These are phyloP conservation scores for Metarhizium album DNA, from an alignment of 2,329 filamentous ascomycete genomes.

Conservation along the genomic window DNA sequence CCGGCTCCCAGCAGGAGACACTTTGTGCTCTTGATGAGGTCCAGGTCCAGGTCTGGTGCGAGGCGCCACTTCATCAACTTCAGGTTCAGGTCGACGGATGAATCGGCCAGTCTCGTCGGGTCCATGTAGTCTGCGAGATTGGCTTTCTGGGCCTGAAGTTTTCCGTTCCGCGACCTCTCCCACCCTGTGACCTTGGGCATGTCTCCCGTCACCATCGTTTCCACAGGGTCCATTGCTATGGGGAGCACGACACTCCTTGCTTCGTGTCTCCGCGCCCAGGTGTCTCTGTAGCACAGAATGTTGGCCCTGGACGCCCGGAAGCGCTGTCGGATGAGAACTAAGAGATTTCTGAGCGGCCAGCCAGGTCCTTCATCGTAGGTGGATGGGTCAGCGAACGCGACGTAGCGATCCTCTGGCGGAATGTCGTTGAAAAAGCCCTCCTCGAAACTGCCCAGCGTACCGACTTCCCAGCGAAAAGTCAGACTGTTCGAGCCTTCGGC, in stretches of 20 bases:
- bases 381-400: conserved; percentile 86
- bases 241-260: conserved; percentile 71
- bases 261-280: conserved; percentile 64
- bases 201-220: conserved; percentile 31
- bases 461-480: conserved; percentile 67
- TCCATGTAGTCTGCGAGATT: conserved; percentile 93
- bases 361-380: conserved; percentile 80
- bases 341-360: conserved; percentile 84
- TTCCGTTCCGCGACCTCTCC: conserved; percentile 74
- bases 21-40: conserved; percentile 78
- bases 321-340: conserved; percentile 73
- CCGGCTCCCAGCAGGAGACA: conserved; percentile 88
- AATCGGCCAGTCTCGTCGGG: conserved; percentile 74
- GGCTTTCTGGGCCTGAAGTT: conserved; percentile 65
- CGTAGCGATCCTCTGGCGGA: conserved; percentile 62
- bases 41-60: conserved; percentile 76
- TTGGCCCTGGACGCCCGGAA: conserved; percentile 70
- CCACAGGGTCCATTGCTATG: conserved; percentile 42
- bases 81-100: conserved; percentile 89
- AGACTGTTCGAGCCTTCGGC: conserved; percentile 37
- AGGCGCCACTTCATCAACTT: conserved; percentile 99
- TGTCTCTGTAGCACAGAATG: conserved; percentile 83
- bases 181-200: conserved; percentile 92
- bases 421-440: conserved; percentile 73
- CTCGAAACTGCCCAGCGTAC: conserved; percentile 67